phyloP scores from a whole-genome alignment of 768 basidiomycete genomes.

The Collybiopsis luxurians region DNA sequence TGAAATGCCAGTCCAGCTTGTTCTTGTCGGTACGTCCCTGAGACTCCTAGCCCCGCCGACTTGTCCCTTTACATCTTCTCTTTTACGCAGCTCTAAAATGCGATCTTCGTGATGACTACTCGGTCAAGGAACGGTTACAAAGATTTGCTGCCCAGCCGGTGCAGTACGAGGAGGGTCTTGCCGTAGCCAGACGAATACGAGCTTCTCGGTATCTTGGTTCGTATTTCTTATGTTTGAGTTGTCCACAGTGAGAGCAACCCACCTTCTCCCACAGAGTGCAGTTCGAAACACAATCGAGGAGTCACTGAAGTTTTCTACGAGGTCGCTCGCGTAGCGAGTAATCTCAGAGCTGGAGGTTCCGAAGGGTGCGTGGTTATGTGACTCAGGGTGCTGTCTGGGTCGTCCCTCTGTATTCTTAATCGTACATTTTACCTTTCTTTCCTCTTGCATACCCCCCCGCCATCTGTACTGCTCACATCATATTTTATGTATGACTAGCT shows the following conservation, averaged over 20 bases:
- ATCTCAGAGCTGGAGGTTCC: conserved; percentile 67
- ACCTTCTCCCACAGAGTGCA: conserved; percentile 76
- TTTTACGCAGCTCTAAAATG: conserved; percentile 79
- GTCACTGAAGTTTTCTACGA: conserved; percentile 93
- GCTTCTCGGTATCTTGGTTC: conserved; percentile 89
- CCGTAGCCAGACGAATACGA: conserved; percentile 86
- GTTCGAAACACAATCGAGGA: conserved; percentile 95
- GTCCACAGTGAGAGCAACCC: too few species aligned
- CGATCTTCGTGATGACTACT: conserved; percentile 85
- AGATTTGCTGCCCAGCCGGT: conserved; percentile 71
- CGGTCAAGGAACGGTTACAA: conserved; percentile 68
- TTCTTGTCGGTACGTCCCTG: conserved; percentile 78
- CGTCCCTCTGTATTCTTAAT: too few species aligned
- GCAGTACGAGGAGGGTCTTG: conserved; percentile 90
- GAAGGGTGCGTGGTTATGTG: conserved; percentile 51
- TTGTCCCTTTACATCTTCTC: conserved; percentile 8
- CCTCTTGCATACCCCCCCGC: too few species aligned
- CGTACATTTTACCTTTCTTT: too few species aligned
- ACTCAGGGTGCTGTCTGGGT: neutral
- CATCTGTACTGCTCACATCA: too few species aligned
- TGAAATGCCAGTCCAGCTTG: conserved; percentile 47
- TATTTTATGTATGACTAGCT: too few species aligned
- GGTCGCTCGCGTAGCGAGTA: conserved; percentile 81
- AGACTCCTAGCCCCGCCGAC: neutral
- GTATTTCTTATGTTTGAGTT: conserved; percentile 20